phyloP scores from a whole-genome alignment of 2,329 filamentous ascomycete genomes.

The Fusarium sambucinum region DNA sequence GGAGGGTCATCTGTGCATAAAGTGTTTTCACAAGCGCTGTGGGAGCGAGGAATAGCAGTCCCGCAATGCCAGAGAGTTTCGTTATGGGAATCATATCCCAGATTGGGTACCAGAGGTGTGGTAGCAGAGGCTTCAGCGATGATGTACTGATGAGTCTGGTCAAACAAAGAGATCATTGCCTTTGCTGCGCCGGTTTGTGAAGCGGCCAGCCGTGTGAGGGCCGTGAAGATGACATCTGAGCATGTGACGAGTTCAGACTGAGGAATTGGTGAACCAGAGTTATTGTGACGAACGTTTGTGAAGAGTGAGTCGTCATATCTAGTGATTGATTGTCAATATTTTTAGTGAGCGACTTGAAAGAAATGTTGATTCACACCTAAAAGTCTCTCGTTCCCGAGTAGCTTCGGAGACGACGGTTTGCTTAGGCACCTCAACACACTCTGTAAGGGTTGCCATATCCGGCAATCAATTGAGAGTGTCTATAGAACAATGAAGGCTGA shows the following conservation, averaged over 20 bases:
- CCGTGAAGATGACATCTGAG: conserved; percentile 57
- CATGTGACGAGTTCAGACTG: conserved; percentile 47
- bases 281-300: conserved; percentile 42
- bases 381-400: conserved; percentile 50
- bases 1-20: conserved; percentile 30
- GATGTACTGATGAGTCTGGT: conserved; percentile 60
- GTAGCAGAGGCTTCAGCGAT: conserved; percentile 64
- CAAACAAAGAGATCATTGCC: conserved; percentile 64
- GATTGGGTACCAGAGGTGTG: conserved; percentile 51
- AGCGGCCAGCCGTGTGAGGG: conserved; percentile 63
- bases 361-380: conserved; percentile 40
- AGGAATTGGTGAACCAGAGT: conserved; percentile 40
- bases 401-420: conserved; percentile 42
- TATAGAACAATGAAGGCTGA: neutral
- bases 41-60: conserved; percentile 49
- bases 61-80: conserved; percentile 49
- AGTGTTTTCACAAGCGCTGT: conserved; percentile 49
- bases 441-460: conserved; percentile 13
- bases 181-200: conserved; percentile 57
- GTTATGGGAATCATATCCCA: conserved; percentile 18
- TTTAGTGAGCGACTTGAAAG: neutral
- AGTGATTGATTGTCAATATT: neutral
- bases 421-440: conserved; percentile 16
- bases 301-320: conserved; percentile 31
- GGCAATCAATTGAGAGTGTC: neutral